These are phyloP conservation scores for Sugiyamaella neomexicana DNA, from an alignment of 1,139 yeast species.

Conservation along the genomic window DNA sequence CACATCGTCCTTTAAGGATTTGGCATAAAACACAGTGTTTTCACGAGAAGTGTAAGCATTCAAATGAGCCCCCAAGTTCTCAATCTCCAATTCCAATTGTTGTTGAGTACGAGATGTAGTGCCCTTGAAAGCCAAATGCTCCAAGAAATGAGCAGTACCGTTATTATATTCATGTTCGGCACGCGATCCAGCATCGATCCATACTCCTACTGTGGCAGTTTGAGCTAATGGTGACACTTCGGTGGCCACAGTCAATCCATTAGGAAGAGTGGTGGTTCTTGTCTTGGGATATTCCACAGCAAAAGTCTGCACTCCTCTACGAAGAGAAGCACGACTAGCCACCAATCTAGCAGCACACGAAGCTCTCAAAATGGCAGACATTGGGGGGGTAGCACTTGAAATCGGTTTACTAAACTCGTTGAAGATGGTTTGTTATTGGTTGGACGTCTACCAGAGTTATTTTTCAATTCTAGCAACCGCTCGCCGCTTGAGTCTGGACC, in stretches of 20 bases:
- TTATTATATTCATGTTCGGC: constrained; percentile 83
- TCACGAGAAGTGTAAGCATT: constrained; percentile 98
- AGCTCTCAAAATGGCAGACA: constrained; percentile 35
- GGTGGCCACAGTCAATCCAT: constrained; percentile 93
- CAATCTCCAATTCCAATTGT: constrained; percentile 87
- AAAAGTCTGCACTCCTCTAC: constrained; percentile 34
- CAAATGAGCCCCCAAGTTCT: constrained; percentile 92
- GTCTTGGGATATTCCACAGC: constrained; percentile 47
- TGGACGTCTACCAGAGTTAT: constrained; percentile 10
- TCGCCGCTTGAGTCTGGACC: neutral
- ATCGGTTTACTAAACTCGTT: neutral
- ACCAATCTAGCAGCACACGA: constrained; percentile 20
- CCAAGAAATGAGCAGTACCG: constrained; percentile 97
- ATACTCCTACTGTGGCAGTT: constrained; percentile 96
- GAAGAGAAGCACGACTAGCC: constrained; percentile 15
- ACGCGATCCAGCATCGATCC: constrained; percentile 97
- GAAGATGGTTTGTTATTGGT: constrained; percentile 11
- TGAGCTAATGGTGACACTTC: constrained; percentile 84
- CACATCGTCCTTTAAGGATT: constrained; percentile 76
- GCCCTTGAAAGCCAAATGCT: constrained; percentile 95
- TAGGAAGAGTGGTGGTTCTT: constrained; percentile 62
- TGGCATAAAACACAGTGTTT: constrained; percentile 95
- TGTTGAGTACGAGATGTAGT: constrained; percentile 80
- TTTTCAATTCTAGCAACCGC: neutral
- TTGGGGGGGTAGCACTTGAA: constrained; percentile 17